A percentile compares a stretch with the other conserved stretches of the same genome.
Conservation (phyloP, 2,329 filamentous ascomycete species). For the Pleoardoris graminearum region DNA sequence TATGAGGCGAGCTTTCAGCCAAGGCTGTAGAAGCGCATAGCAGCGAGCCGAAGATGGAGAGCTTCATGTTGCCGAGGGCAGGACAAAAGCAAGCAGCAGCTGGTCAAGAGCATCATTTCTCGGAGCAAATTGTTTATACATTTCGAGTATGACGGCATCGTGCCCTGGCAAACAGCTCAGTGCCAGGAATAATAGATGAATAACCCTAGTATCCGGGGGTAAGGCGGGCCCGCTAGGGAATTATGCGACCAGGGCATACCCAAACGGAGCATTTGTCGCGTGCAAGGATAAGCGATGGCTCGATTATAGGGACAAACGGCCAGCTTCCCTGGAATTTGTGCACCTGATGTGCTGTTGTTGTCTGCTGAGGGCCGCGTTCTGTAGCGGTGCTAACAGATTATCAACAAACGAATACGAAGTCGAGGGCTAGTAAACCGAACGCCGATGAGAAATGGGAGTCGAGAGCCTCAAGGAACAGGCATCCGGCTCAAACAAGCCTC, state of each 20-base stretch:
- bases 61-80: conserved; percentile 35
- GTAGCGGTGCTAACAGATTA: too few relatives aligned
- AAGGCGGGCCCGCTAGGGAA: conserved; percentile 1
- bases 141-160: conserved; percentile 17
- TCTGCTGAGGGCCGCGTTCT: too few relatives aligned
- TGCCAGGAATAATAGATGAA: conserved; percentile 22
- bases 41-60: conserved; percentile 31
- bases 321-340: neutral
- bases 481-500: conserved; percentile 16
- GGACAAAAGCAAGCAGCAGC: conserved; percentile 9
- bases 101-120: neutral
- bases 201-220: neutral
- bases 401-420: neutral
- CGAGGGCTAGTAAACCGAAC: neutral
- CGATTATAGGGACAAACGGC: neutral
- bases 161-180: conserved; percentile 13
- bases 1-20: conserved; percentile 32
- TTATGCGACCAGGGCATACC: neutral
- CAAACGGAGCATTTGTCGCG: neutral
- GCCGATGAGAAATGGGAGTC: neutral
- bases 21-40: conserved; percentile 37
- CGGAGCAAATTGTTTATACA: conserved; percentile 13
- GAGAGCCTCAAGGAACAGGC: neutral
- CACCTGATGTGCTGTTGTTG: too few relatives aligned
- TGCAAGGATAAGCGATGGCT: neutral